Conservation (phyloP, 805 yeast genomes). For the Myxozyma lipomycoides region DNA sequence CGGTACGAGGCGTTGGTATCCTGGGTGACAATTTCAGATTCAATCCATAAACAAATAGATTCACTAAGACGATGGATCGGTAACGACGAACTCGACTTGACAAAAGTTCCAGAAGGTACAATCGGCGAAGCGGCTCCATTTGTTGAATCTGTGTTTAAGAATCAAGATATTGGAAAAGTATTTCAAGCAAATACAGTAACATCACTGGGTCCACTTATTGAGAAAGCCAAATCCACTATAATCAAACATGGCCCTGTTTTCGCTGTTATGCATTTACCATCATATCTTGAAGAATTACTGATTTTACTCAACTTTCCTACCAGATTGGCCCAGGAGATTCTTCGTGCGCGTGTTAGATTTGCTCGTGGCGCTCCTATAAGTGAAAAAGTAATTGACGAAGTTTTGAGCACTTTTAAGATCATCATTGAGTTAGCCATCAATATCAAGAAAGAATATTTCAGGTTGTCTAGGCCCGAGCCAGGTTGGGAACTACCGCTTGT, state of each 20-base stretch:
- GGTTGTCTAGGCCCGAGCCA: conserved; percentile 49
- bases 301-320: conserved; percentile 72
- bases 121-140: conserved; percentile 65
- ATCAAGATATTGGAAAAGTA: conserved; percentile 48
- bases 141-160: conserved; percentile 76
- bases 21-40: conserved; percentile 73
- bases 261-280: conserved; percentile 67
- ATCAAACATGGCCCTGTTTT: conserved; percentile 58
- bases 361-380: conserved; percentile 45
- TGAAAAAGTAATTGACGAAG: conserved; percentile 81
- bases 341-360: conserved; percentile 66
- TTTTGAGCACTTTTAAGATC: conserved; percentile 76
- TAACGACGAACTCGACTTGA: conserved; percentile 68
- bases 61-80: conserved; percentile 79
- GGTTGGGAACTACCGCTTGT: conserved; percentile 70
- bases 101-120: conserved; percentile 39
- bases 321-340: conserved; percentile 71
- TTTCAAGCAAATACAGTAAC: conserved; percentile 65
- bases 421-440: conserved; percentile 73
- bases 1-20: conserved; percentile 75
- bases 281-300: conserved; percentile 61
- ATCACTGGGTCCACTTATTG: conserved; percentile 74
- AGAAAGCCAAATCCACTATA: conserved; percentile 71
- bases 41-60: conserved; percentile 58
- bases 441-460: conserved; percentile 62